These are phyloP conservation scores for Novakomyces olei DNA, from an alignment of 805 yeast genomes.

Conservation along the genomic window DNA sequence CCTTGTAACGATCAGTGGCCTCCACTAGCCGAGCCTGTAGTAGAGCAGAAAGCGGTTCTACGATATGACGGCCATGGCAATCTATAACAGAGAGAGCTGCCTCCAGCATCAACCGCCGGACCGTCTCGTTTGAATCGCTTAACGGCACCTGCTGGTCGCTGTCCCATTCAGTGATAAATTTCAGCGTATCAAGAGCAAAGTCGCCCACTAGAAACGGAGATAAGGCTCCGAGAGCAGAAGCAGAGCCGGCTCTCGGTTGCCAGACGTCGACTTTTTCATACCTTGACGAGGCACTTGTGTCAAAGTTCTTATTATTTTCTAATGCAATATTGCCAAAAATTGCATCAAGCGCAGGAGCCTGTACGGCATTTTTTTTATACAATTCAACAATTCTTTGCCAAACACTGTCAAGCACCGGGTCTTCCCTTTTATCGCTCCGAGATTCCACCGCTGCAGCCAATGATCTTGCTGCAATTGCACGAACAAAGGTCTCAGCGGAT, in stretches of 20 bases:
- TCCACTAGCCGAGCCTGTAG: conserved; percentile 44
- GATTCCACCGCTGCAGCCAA: no score
- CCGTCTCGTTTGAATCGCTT: conserved; percentile 30
- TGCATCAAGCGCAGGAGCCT: conserved; percentile 44
- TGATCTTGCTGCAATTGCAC: no score
- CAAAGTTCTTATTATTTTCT: conserved; percentile 21
- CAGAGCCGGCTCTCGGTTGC: not conserved
- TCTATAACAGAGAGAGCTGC: conserved; percentile 66
- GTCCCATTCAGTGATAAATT: conserved; percentile 8
- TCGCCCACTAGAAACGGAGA: not conserved
- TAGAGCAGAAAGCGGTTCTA: conserved; percentile 60
- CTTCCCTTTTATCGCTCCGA: no score
- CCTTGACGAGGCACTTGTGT: no score
- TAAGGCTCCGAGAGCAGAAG: conserved; percentile 1
- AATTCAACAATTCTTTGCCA: no score
- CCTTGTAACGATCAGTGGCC: conserved; percentile 41
- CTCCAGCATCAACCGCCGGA: conserved; percentile 63
- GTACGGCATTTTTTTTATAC: conserved; percentile 46
- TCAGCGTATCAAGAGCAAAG: conserved; percentile 42
- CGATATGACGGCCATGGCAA: conserved; percentile 36
- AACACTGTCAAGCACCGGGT: no score
- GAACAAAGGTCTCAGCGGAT: conserved; percentile 58
- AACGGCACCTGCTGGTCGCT: conserved; percentile 13
- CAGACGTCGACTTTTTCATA: not conserved
- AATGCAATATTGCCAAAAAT: conserved; percentile 66